Conservation (phyloP, 768 basidiomycete species). For the Chalciporus sphaerocephalus region DNA sequence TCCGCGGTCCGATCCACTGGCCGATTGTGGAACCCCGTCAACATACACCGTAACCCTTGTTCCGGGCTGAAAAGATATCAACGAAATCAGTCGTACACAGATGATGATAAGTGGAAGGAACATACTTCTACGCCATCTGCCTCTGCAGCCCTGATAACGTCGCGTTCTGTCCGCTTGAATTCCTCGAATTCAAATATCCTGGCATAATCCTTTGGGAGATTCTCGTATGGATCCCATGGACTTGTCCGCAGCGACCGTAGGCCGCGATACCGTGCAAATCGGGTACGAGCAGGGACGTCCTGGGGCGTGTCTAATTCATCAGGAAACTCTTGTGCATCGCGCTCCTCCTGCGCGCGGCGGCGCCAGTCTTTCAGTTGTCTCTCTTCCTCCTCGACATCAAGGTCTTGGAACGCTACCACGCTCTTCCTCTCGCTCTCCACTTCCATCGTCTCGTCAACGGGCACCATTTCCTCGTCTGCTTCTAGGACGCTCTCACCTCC, state of each 20-base stretch:
- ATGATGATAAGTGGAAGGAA: constrained; percentile 2
- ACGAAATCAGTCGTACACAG: not conserved
- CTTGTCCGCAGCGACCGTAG: constrained; percentile 89
- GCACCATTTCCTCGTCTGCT: constrained; percentile 63
- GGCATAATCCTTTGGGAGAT: constrained; percentile 89
- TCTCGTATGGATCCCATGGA: constrained; percentile 97
- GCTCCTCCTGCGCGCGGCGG: constrained; percentile 66
- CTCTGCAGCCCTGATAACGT: constrained; percentile 61
- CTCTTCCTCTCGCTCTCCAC: constrained; percentile 53
- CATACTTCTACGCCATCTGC: constrained; percentile 70
- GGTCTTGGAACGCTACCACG: constrained; percentile 64
- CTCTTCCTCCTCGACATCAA: constrained; percentile 81
- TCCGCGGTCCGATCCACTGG: constrained; percentile 30
- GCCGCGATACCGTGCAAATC: constrained; percentile 92
- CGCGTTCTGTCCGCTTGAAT: constrained; percentile 79
- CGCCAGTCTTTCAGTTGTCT: constrained; percentile 71
- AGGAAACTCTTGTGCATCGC: constrained; percentile 83
- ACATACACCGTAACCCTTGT: constrained; percentile 74
- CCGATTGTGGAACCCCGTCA: constrained; percentile 68
- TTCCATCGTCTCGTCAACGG: constrained; percentile 50
- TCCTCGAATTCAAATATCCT: constrained; percentile 97
- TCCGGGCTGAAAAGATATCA: constrained; percentile 56
- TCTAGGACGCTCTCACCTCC: constrained; percentile 35
- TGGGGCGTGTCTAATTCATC: constrained; percentile 95
- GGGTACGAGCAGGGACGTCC: constrained; percentile 68